Base-by-base conservation (phyloP, 257 asterid species). In the Ajuga chamaepitys region DNA sequence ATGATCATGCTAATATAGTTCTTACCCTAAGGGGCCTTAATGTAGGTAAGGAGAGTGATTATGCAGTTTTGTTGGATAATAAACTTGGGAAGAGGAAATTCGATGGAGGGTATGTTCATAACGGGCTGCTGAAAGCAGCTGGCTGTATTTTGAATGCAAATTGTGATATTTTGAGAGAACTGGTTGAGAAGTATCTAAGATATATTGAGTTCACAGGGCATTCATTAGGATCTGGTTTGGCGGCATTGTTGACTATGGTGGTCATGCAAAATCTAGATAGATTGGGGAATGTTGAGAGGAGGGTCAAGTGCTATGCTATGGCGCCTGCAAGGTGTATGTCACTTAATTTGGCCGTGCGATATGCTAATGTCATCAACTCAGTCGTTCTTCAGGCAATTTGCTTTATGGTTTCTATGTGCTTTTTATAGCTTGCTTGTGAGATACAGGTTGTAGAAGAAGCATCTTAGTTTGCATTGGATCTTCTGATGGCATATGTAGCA, bases 291-390 rank as follows among this genome's bases (percentile, higher is more conserved):
- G 67, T 91, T 12, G 88, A 84, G 16, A 77, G 86, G 86, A 88
- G 89, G 77, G 67, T 91, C 22, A 81, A 96, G 79, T 88, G 96
- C 75, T 91, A 47, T 73, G 95, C 97, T 13, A 83, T 88, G 62
- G 97, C 97, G 34, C 96, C 97, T 12, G 88, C 97, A 13, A 78
- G 97, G 76, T 91, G 97, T 47, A 83, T 86, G 95, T 88, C 97
- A 4, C 86, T 91, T 62, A 91, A 88, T 66, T 77, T 91, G 76
- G 97, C 96, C n/a, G 96, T 91, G 62, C 72, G 82, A 77, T 86
- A 88, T 81, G 95, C 95, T 24, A 96, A 91, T 80, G 94, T 88
- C 67, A 91, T 91, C 77, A 88, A 91, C 52, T 88, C 96, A 21
- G 67, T 91, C 62, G 96, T 91, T 65, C 96, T 91, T 67, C 96